A percentile compares a stretch with the other conserved stretches of the same genome.
These are phyloP conservation scores for Graphilbum fragrans DNA, from an alignment of 2,329 filamentous ascomycete genomes.

Conservation along the genomic window DNA sequence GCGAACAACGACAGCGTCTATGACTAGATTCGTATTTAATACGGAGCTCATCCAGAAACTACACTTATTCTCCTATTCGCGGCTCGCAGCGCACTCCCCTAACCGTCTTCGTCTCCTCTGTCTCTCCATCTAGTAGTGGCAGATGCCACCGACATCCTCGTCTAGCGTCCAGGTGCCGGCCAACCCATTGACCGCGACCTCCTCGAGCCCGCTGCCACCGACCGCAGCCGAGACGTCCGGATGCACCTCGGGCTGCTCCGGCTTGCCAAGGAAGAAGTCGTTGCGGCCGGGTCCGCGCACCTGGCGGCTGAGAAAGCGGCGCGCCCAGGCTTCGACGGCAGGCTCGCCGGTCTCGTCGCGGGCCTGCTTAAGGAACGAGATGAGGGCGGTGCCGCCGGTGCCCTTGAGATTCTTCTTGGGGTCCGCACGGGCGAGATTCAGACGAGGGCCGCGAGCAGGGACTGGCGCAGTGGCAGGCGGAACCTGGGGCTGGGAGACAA, in stretches of 20 bases:
- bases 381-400: slow-evolving; percentile 85
- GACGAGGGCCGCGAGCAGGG: too few relatives aligned
- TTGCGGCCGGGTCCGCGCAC: slow-evolving; percentile 34
- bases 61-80: too few relatives aligned
- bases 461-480: neutral
- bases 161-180: slow-evolving; percentile 85
- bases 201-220: slow-evolving; percentile 10
- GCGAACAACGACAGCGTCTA: too few relatives aligned
- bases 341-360: slow-evolving; percentile 92
- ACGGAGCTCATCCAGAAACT: too few relatives aligned
- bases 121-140: slow-evolving; percentile 34
- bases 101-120: too few relatives aligned
- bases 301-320: slow-evolving; percentile 42
- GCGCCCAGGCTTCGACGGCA: slow-evolving; percentile 58
- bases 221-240: slow-evolving; percentile 18
- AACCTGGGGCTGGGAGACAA: neutral
- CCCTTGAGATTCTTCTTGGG: slow-evolving; percentile 58
- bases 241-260: slow-evolving; percentile 22
- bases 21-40: too few relatives aligned
- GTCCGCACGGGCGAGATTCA: slow-evolving; percentile 12
- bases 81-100: too few relatives aligned
- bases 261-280: slow-evolving; percentile 47
- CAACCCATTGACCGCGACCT: slow-evolving; percentile 49
- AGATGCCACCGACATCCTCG: slow-evolving; percentile 53
- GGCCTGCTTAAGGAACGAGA: slow-evolving; percentile 93